phyloP scores from a whole-genome alignment of 2,329 filamentous ascomycete species.

The Raffaelea arxii region DNA sequence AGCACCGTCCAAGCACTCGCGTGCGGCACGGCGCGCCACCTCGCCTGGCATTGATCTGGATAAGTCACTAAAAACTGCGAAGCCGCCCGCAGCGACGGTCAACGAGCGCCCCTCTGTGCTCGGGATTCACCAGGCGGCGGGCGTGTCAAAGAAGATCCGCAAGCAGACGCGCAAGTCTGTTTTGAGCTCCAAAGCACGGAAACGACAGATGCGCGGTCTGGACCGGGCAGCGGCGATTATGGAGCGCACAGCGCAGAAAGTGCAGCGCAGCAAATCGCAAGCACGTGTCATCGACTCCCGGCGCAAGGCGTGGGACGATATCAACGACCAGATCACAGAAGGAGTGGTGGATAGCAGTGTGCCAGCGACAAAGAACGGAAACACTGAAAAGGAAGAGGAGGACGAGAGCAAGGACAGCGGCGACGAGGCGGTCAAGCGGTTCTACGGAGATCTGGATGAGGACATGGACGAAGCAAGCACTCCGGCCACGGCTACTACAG shows the following conservation, averaged over 20 bases:
- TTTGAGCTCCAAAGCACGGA: slow-evolving; percentile 44
- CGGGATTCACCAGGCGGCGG: slow-evolving; percentile 55
- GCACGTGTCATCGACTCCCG: slow-evolving; percentile 37
- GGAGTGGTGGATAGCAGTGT: not conserved
- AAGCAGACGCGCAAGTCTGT: slow-evolving; percentile 46
- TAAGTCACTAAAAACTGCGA: slow-evolving; percentile 56
- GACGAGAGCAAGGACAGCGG: slow-evolving; percentile 7
- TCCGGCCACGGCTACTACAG: not conserved
- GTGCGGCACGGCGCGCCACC: slow-evolving; percentile 62
- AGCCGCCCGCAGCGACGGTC: slow-evolving; percentile 37
- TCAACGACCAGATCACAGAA: slow-evolving; percentile 28
- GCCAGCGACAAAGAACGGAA: slow-evolving; percentile 2
- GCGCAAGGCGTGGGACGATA: slow-evolving; percentile 47
- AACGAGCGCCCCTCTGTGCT: slow-evolving; percentile 56
- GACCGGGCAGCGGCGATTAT: slow-evolving; percentile 50
- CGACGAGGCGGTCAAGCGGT: slow-evolving; percentile 13
- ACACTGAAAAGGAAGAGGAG: not conserved
- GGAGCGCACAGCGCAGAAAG: slow-evolving; percentile 47
- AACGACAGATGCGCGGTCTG: slow-evolving; percentile 45
- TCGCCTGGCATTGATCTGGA: slow-evolving; percentile 62
- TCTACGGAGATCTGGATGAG: slow-evolving; percentile 10
- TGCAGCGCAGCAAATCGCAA: slow-evolving; percentile 43
- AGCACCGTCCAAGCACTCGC: slow-evolving; percentile 61
- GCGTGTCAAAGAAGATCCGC: slow-evolving; percentile 54
- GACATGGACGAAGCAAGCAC: slow-evolving; percentile 5